Evolutionary conservation across 1,284 basidiomycete species (phyloP).

Genomic region (Apiotrichum gracile): DNA sequence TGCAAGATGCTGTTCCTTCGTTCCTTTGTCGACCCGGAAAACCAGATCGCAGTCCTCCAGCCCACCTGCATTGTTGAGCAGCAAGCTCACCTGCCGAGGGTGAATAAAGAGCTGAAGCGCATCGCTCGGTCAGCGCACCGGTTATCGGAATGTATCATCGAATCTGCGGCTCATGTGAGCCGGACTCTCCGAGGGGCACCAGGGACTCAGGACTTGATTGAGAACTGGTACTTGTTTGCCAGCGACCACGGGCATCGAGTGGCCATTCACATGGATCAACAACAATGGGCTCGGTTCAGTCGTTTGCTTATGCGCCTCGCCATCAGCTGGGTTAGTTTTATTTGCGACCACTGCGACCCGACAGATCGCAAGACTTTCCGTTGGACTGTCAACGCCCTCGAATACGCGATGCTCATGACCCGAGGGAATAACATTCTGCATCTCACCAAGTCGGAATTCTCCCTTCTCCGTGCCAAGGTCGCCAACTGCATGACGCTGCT

Average conservation of each 20-base stretch:
- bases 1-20: slow-evolving; percentile 76
- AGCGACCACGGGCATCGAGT: slow-evolving; percentile 82
- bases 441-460: slow-evolving; percentile 80
- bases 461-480: slow-evolving; percentile 82
- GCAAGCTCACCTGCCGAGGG: slow-evolving; percentile 83
- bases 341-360: slow-evolving; percentile 95
- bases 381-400: slow-evolving; percentile 95
- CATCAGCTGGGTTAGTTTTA: slow-evolving; percentile 96
- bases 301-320: slow-evolving; percentile 76
- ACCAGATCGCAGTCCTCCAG: slow-evolving; percentile 36
- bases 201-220: slow-evolving; percentile 78
- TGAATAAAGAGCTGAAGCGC: slow-evolving; percentile 85
- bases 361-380: slow-evolving; percentile 95
- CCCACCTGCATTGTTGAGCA: slow-evolving; percentile 60
- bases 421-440: slow-evolving; percentile 85
- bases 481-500: slow-evolving; percentile 94
- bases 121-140: slow-evolving; percentile 83
- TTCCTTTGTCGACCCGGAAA: slow-evolving; percentile 52
- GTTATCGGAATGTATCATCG: slow-evolving; percentile 86
- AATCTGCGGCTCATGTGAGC: slow-evolving; percentile 78
- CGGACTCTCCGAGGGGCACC: slow-evolving; percentile 57
- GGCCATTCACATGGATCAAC: slow-evolving; percentile 75
- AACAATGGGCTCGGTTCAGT: slow-evolving; percentile 68
- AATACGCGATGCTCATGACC: slow-evolving; percentile 87
- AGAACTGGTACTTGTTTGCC: slow-evolving; percentile 96